A percentile compares a stretch with the other conserved stretches of the same genome.
These are phyloP conservation scores for Recurvomyces mirabilis DNA, from an alignment of 495 filamentous ascomycete genomes.

Conservation along the genomic window DNA sequence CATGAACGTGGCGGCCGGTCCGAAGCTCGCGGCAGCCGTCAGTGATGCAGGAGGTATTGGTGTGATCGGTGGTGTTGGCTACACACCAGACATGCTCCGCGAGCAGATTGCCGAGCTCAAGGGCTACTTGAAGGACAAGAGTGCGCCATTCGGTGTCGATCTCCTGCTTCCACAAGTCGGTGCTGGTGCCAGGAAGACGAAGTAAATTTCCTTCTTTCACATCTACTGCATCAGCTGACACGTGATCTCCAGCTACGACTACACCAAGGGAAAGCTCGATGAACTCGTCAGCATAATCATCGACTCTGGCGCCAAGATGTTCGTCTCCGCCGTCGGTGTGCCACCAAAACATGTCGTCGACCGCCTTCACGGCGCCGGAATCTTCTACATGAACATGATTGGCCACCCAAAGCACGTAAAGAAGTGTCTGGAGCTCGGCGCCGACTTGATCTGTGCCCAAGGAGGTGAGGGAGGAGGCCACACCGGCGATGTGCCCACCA, in stretches of 20 bases:
- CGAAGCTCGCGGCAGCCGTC: conserved; percentile 91
- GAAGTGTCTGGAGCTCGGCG: conserved; percentile 82
- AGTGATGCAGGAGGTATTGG: conserved; percentile 94
- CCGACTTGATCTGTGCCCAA: conserved; percentile 86
- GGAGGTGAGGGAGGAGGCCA: conserved; percentile 83
- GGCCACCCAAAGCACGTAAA: conserved; percentile 97
- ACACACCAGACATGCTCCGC: conserved; percentile 91
- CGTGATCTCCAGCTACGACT: conserved; percentile 70
- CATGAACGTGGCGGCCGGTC: conserved; percentile 98
- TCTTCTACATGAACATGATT: conserved; percentile 99
- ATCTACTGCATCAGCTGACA: too few relatives aligned
- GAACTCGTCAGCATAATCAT: conserved; percentile 88
- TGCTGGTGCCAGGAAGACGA: conserved; percentile 85
- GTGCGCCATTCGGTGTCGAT: conserved; percentile 96
- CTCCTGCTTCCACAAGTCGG: conserved; percentile 90
- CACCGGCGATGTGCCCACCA: conserved; percentile 83
- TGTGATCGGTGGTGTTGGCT: conserved; percentile 92
- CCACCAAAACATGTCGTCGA: conserved; percentile 84
- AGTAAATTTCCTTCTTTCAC: too few relatives aligned
- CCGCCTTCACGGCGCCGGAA: conserved; percentile 69
- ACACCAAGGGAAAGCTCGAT: conserved; percentile 96
- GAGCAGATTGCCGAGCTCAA: conserved; percentile 95
- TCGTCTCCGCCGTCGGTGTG: conserved; percentile 93
- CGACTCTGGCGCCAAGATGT: conserved; percentile 77
- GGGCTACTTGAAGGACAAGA: conserved; percentile 80